Evolutionary conservation across 768 basidiomycete species (phyloP).

Genomic region (Auricularia sp.): DNA sequence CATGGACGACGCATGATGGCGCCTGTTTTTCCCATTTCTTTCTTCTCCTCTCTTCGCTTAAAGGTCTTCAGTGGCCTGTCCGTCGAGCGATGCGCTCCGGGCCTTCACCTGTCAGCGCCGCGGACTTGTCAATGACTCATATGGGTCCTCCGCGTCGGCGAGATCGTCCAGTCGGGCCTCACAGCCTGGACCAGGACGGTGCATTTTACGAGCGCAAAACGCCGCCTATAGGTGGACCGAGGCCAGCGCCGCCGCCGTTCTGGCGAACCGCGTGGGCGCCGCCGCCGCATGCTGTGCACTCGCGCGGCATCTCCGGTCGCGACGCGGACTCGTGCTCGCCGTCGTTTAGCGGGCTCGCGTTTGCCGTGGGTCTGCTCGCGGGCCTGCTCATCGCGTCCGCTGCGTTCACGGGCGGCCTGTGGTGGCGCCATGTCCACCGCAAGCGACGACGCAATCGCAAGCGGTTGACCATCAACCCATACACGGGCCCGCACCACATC

Average conservation of each 20-base stretch:
- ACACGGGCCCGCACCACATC: not conserved
- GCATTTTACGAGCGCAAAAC: too few relatives aligned
- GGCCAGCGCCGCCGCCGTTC: too few relatives aligned
- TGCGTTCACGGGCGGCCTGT: not conserved
- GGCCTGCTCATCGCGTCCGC: not conserved
- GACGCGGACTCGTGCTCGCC: not conserved
- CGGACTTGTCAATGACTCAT: too few relatives aligned
- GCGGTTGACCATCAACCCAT: not conserved
- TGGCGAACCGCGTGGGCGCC: not conserved
- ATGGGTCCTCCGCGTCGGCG: too few relatives aligned
- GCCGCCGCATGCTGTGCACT: not conserved
- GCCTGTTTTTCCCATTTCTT: not conserved
- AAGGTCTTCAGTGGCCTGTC: not conserved
- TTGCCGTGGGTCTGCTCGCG: not conserved
- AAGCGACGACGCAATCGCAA: not conserved
- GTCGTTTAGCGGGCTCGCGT: not conserved
- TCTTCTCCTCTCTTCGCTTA: not conserved
- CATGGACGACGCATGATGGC: too few relatives aligned
- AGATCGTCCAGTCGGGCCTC: not conserved
- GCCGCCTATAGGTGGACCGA: too few relatives aligned
- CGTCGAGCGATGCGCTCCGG: slow-evolving; percentile 3
- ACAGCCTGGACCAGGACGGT: not conserved
- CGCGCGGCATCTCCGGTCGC: not conserved
- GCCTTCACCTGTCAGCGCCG: not conserved
- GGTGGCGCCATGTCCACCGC: not conserved